A percentile compares a stretch with the other conserved stretches of the same genome.
These are phyloP conservation scores for Herpetomonas samuelpessoai DNA, from an alignment of 208 protist species.

Conservation along the genomic window DNA sequence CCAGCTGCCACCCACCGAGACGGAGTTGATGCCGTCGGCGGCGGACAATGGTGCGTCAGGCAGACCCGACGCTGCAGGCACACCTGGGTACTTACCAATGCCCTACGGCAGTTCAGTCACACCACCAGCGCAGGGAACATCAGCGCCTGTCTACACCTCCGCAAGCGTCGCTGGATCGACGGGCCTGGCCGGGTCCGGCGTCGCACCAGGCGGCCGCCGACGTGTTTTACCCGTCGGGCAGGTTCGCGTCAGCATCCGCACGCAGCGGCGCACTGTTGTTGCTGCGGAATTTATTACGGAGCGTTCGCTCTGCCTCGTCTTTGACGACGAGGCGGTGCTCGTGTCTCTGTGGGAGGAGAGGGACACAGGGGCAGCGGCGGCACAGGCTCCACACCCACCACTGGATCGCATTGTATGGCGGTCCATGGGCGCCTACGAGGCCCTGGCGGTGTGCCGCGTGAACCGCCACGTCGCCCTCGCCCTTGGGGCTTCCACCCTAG, in stretches of 20 bases:
- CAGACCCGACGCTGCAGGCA: no score
- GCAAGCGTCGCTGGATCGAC: neutral
- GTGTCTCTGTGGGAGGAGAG: conserved; percentile 13
- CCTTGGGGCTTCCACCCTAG: conserved; percentile 40
- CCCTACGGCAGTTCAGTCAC: neutral
- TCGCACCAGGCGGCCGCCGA: neutral
- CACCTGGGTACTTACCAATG: neutral
- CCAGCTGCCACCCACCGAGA: neutral
- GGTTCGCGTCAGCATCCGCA: neutral
- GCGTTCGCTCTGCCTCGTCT: conserved; percentile 36
- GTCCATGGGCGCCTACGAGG: conserved; percentile 52
- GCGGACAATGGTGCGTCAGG: no score
- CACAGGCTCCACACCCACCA: neutral
- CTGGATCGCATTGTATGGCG: conserved; percentile 47
- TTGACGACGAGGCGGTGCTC: conserved; percentile 33
- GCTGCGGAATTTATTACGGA: conserved; percentile 30
- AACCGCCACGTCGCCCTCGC: conserved; percentile 67
- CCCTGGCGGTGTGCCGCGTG: conserved; percentile 57
- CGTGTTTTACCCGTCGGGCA: neutral
- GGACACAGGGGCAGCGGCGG: conserved; percentile 1
- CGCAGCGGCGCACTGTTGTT: neutral
- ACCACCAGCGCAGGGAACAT: neutral
- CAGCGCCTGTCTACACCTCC: neutral
- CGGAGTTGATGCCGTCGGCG: neutral
- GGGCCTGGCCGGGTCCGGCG: neutral